Conservation (phyloP, 495 filamentous ascomycete genomes). For the Daldinia vernicosa region DNA sequence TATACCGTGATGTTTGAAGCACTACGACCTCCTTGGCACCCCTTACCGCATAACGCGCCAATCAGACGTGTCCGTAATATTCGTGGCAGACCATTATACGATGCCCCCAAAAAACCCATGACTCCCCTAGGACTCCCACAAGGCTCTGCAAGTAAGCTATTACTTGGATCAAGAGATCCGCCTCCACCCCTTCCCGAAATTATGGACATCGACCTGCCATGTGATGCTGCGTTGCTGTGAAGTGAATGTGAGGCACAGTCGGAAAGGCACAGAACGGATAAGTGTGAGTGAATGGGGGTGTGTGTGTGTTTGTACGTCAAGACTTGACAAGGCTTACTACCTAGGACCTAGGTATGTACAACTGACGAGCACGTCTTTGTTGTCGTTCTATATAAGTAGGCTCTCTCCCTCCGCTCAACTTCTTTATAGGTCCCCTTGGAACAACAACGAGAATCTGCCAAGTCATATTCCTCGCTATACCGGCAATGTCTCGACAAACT, state of each 20-base stretch:
- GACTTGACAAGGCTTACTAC: background rate
- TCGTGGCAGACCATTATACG: constrained; percentile 42
- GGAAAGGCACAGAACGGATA: background rate
- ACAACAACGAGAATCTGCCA: background rate
- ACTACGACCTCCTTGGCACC: constrained; percentile 30
- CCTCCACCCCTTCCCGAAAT: constrained; percentile 17
- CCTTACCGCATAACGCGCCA: constrained; percentile 23
- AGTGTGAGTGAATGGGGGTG: too few species aligned
- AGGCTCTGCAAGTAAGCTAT: constrained; percentile 34
- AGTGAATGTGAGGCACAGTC: background rate
- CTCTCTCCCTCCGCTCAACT: background rate
- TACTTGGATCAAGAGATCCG: constrained; percentile 25
- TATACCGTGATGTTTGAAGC: constrained; percentile 17
- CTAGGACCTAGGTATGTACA: too few species aligned
- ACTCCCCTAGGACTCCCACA: constrained; percentile 22
- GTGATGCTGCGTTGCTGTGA: constrained; percentile 15
- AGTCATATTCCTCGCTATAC: background rate
- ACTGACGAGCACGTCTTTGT: constrained; percentile 12
- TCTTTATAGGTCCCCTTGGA: background rate
- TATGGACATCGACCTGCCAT: constrained; percentile 14
- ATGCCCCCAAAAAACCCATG: constrained; percentile 18
- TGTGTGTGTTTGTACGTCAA: background rate
- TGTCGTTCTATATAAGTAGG: constrained; percentile 20
- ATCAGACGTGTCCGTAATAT: constrained; percentile 21
- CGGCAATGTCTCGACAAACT: constrained; percentile 4